Conservation (phyloP, 2,329 filamentous ascomycete species). For the Apiospora arundinis region DNA sequence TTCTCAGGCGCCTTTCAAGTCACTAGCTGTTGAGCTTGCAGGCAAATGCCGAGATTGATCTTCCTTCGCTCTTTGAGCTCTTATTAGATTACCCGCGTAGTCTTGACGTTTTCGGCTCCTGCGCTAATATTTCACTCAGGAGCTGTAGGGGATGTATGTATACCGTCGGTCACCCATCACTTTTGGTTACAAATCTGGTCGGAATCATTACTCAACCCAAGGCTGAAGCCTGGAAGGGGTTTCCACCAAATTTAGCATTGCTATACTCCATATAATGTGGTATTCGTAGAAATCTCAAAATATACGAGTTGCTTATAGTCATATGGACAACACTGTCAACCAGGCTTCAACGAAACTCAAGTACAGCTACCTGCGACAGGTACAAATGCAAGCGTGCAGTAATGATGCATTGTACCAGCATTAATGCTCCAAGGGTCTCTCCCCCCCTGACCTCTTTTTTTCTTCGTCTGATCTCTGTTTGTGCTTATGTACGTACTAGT, state of each 20-base stretch:
- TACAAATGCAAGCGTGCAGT: background rate
- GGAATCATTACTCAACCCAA: no score
- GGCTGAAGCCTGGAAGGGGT: no score
- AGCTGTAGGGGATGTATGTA: background rate
- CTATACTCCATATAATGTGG: no score
- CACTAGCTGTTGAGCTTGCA: background rate
- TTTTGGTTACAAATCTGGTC: no score
- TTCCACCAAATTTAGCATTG: no score
- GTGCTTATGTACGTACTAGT: conserved; percentile 5
- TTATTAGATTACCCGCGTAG: background rate
- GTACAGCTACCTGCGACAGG: background rate
- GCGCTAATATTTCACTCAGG: background rate
- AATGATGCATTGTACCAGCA: background rate
- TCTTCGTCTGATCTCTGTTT: conserved; percentile 20
- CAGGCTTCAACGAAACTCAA: background rate
- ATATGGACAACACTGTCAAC: no score
- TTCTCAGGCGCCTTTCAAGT: background rate
- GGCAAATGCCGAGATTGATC: background rate
- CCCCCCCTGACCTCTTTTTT: background rate
- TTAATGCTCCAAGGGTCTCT: conserved; percentile 3
- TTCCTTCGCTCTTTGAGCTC: background rate
- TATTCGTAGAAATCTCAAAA: no score
- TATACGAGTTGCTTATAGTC: no score
- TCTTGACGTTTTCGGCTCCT: background rate
- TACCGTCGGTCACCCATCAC: no score